Evolutionary conservation across 768 basidiomycete genomes (phyloP), one percentile per base, ranked within the genome.

Genomic region (Russula emetica): DNA sequence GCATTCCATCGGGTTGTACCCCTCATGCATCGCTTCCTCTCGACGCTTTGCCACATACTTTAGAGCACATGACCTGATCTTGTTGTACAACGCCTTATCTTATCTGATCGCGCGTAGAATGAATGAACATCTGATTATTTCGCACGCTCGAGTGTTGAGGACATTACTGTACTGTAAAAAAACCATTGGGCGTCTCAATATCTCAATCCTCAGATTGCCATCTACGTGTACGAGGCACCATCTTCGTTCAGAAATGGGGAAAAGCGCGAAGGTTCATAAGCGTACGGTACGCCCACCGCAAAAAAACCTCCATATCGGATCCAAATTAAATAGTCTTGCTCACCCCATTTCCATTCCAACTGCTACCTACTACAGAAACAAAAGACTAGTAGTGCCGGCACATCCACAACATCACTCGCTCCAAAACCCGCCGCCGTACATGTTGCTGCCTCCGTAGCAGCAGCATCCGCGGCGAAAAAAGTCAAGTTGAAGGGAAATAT

Each of bases 241-340:
- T 2, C 40, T 10, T 42, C 18, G 5, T 38, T 32, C 18, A 20
- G 24, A 28, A n/a, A 87, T 87, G 85, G 86, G 86, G 20, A 83
- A 80, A 68, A 86, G 84, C 64, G 85, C 86, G 18, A 87, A 87
- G 70, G 61, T 85, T 24, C 84, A 84, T 71, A 87, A 87, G 72
- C 77, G 85, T 66, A 73, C 80, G 62, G 85, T 85, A 74, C 32
- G 81, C 14, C 45, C 22, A 10, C 10, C 44, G n/a, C 14, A 11
- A 57, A 32, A 57, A 32, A 32, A 6, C 20, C 2, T 38, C 24
- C 11, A 11, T 9, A 16, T 26, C 9, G 1, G 28, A 28, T 16
- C 7, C 24, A 26, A 55, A 28, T 28, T 28, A 38, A 47, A 4
- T 1, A 8, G 36, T 14, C 16, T 26, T 18, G 16, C 54, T 26